Base-by-base conservation (phyloP, 805 yeast genomes). In the Pichia paraexigua region DNA sequence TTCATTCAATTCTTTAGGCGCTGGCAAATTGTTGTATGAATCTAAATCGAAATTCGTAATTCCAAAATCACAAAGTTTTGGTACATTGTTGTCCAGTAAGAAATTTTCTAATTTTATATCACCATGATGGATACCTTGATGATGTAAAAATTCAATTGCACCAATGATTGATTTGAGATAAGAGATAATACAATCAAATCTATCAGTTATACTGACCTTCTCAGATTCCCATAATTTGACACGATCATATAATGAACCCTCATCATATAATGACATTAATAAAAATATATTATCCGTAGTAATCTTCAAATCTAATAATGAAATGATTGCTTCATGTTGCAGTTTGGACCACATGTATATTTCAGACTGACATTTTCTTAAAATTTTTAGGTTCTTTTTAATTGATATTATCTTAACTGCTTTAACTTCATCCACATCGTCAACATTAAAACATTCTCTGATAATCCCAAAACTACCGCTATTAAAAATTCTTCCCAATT, bases 381-480 rank as follows among this genome's bases (percentile, higher is more conserved):
- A 76, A 10, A 83, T 55, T 10, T 81, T 54, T 67, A 68, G 22
- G 72, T 75, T 66, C 72, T 74, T 57, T 59, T 58, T 60, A 44
- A 62, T 51, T 44, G 63, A 56, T 49, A 67, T 60, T 37, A 66
- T 53, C 52, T 68, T 60, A 58, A 71, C 54, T 46, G 68, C 64
- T 57, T 62, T 61, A 10, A 54, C 41, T 7, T 60, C 59, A 18
- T 50, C 39, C 0, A 48, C 21, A 35, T 58, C 52, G 12, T 56
- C 47, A 18, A 56, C 53, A 51, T 55, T 48, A 15, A 51, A 49
- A 42, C 65, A 60, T 15, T 61, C 62, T 22, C 95, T 71, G 12
- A 90, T 84, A 28, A 83, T 76, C 12, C 96, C 95, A 85, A 94
- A 91, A 0, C 96, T 95, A 15, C 97, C 97, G 63, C 79, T 80